Evolutionary conservation across 1,284 basidiomycete genomes (phyloP).

Genomic region (Lignosus rhinocerotis): DNA sequence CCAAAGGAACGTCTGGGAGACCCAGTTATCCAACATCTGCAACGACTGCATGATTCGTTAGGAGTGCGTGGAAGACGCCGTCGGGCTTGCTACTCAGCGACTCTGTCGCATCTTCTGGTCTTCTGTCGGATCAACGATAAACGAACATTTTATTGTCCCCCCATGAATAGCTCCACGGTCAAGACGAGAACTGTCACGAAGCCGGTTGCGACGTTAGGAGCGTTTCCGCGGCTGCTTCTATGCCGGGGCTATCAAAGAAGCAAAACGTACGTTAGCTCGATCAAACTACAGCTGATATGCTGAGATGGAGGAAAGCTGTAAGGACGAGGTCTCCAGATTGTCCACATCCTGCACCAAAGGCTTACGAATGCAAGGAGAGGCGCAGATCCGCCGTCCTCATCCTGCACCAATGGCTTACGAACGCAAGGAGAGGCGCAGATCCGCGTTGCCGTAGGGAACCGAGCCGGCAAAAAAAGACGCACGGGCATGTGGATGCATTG

Average conservation of each 20-base stretch:
- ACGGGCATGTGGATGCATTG: not conserved
- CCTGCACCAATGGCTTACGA: too few species aligned
- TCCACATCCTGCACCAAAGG: too few species aligned
- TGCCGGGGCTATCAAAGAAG: slow-evolving; percentile 55
- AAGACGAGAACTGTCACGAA: slow-evolving; percentile 3
- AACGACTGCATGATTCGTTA: too few species aligned
- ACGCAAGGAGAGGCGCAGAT: too few species aligned
- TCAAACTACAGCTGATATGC: not conserved
- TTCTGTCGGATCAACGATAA: not conserved
- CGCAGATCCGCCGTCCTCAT: too few species aligned
- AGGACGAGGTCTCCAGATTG: not conserved
- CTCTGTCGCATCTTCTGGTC: too few species aligned
- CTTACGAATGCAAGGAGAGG: too few species aligned
- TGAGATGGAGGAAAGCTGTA: slow-evolving; percentile 6
- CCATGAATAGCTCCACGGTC: not conserved
- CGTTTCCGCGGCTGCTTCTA: slow-evolving; percentile 82
- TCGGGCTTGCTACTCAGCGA: too few species aligned
- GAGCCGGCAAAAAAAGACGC: not conserved
- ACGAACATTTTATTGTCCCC: not conserved
- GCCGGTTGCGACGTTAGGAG: slow-evolving; percentile 43
- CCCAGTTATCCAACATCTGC: too few species aligned
- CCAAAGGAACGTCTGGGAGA: too few species aligned
- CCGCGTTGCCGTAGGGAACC: too few species aligned
- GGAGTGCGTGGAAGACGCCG: too few species aligned
- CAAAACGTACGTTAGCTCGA: slow-evolving; percentile 7